Evolutionary conservation across 495 filamentous ascomycete species (phyloP).

Genomic region (Durotheca rogersii): DNA sequence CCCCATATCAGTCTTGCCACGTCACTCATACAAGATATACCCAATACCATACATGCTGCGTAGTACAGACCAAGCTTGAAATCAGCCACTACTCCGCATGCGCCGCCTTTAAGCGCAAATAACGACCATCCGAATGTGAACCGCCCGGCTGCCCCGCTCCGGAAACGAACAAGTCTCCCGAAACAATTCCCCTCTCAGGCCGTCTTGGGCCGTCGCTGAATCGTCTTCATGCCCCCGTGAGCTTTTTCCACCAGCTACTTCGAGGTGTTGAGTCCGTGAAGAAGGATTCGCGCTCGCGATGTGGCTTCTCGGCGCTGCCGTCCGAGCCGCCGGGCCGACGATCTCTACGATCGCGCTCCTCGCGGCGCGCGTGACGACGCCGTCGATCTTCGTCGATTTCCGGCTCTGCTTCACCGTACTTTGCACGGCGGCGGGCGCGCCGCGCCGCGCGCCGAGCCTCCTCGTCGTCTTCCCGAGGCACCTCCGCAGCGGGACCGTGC

Average conservation of each 20-base stretch:
- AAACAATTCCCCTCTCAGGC: no score
- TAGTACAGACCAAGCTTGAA: constrained; percentile 2
- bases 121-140: no score
- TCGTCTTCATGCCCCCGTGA: constrained; percentile 32
- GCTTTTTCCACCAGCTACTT: constrained; percentile 58
- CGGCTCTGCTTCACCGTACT: constrained; percentile 43
- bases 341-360: constrained; percentile 45
- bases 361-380: constrained; percentile 47
- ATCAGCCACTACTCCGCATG: no score
- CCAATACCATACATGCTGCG: constrained; percentile 1
- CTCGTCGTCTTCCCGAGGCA: constrained; percentile 41
- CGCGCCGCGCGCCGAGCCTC: constrained; percentile 49
- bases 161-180: no score
- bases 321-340: constrained; percentile 41
- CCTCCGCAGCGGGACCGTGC: constrained; percentile 31
- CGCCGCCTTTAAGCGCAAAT: no score
- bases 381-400: constrained; percentile 48
- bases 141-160: no score
- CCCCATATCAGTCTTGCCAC: constrained; percentile 27
- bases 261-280: constrained; percentile 50
- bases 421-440: constrained; percentile 46
- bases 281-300: constrained; percentile 38
- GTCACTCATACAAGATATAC: constrained; percentile 23
- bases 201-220: constrained; percentile 1
- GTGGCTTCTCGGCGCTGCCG: constrained; percentile 43